Evolutionary conservation across 73 alveolate species (phyloP), one percentile per base, ranked within the genome.

Genomic region (Paramecium primaurelia): DNA sequence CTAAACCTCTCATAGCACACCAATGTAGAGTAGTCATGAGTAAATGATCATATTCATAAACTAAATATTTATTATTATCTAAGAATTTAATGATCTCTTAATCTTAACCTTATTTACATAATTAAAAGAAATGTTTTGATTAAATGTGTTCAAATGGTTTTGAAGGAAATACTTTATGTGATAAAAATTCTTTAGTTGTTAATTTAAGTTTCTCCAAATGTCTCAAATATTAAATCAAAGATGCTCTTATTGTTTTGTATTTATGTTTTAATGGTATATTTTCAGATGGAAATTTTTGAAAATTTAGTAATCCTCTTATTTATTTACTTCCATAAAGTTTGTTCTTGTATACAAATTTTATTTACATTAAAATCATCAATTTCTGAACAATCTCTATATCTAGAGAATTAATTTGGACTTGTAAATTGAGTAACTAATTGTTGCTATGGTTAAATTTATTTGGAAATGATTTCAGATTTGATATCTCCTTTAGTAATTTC

Each of bases 31-130:
- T 42, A 9, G 91, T 80, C 91, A 80, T 80, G 1, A 80, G 28
- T 14, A 80, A 32, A 80, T 80, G 71, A 80, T 80, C 91, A 80
- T 80, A 80, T 44, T 80, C 91, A 26, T 80, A 80, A 9, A 80
- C 91, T 26, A 80, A 80, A 18, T 80, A 80, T 80, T 80, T 80
- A 10, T 80, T 49, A 18, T n/a, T n/a, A 22, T 80, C 91, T 6
- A 80, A 16, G 0, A 0, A 40, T 28, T 34, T 44, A 44, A 45
- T 49, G 8, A 80, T 16, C 6, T 80, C 44, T 8, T 22, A 2
- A 20, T 80, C 18, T 80, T 80, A 7, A 18, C 75, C 75, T 58
- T 32, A 16, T 36, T 49, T 80, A 11, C 71, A 42, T 14, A 45
- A 80, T 47, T 80, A 36, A 45, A 80, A 45, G 26, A 44, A 80